Percentiles rank a stretch among this genome's conserved stretches.
These are phyloP conservation scores for Saccharomyces jurei DNA, from an alignment of 805 yeast species.

Conservation along the genomic window DNA sequence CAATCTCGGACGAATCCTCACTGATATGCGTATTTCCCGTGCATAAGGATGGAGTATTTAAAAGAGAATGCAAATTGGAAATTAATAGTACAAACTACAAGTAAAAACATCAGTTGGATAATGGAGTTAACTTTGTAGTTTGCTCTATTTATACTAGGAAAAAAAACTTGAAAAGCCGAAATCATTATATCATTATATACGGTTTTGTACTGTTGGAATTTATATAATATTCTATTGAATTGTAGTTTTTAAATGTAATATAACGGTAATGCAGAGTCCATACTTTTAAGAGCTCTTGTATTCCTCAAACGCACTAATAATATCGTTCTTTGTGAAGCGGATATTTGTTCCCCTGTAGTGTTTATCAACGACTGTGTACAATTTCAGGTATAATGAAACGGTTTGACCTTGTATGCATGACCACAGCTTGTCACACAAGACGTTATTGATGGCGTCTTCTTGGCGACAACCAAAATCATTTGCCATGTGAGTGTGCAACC, in stretches of 20 bases:
- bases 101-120: not conserved
- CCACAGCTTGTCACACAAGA: conserved; percentile 59
- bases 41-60: conserved; percentile 77
- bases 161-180: too few species aligned
- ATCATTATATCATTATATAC: not conserved
- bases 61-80: not conserved
- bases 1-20: conserved; percentile 99
- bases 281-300: conserved; percentile 10
- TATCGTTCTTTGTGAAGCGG: conserved; percentile 46
- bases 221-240: not conserved
- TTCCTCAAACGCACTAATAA: conserved; percentile 44
- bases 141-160: not conserved
- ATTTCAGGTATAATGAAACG: conserved; percentile 44
- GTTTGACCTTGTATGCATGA: conserved; percentile 58
- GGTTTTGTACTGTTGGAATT: not conserved
- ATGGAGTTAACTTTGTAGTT: not conserved
- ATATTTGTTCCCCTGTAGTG: conserved; percentile 47
- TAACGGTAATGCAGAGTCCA: too few species aligned
- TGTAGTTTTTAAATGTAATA: not conserved
- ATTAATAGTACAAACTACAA: not conserved
- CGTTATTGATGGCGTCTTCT: conserved; percentile 27
- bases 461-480: conserved; percentile 39
- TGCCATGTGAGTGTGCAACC: conserved; percentile 48
- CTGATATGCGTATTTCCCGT: conserved; percentile 99
- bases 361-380: conserved; percentile 48